phyloP scores from a whole-genome alignment of 139 green algal species.

The Micractinium sp. region DNA sequence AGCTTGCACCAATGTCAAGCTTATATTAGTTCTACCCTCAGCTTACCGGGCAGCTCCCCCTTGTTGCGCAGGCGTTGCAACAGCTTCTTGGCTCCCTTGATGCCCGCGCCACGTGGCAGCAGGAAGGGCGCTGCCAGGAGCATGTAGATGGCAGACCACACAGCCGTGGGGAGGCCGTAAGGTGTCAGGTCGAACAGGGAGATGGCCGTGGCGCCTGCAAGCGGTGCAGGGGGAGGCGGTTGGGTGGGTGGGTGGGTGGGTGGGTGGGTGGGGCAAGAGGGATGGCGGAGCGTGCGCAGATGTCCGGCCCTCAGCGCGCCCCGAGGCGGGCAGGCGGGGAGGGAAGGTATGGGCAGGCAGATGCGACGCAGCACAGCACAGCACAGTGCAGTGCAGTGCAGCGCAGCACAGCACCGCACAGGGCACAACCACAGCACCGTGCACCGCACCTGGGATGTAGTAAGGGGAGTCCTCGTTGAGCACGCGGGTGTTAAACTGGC shows the following conservation, averaged over 20 bases:
- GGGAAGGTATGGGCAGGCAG: background rate
- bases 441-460: slow-evolving; percentile 1
- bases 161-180: slow-evolving; percentile 37
- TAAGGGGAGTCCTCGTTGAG: slow-evolving; percentile 9
- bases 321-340: background rate
- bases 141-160: slow-evolving; percentile 51
- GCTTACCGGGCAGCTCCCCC: background rate
- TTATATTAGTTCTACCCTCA: too few relatives aligned
- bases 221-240: background rate
- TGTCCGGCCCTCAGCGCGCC: too few relatives aligned
- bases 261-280: background rate
- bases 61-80: background rate
- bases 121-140: slow-evolving; percentile 37
- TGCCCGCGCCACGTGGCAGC: slow-evolving; percentile 30
- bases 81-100: background rate
- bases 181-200: slow-evolving; percentile 43
- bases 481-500: slow-evolving; percentile 41
- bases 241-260: background rate
- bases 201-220: slow-evolving; percentile 27
- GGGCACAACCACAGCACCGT: background rate
- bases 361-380: background rate
- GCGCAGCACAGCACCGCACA: background rate
- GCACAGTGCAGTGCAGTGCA: background rate
- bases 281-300: background rate
- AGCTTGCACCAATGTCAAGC: too few relatives aligned